A percentile compares a stretch with the other conserved stretches of the same genome.
Conservation (phyloP, 371 early-diverging fungal species). For the Rhizomucor miehei region DNA sequence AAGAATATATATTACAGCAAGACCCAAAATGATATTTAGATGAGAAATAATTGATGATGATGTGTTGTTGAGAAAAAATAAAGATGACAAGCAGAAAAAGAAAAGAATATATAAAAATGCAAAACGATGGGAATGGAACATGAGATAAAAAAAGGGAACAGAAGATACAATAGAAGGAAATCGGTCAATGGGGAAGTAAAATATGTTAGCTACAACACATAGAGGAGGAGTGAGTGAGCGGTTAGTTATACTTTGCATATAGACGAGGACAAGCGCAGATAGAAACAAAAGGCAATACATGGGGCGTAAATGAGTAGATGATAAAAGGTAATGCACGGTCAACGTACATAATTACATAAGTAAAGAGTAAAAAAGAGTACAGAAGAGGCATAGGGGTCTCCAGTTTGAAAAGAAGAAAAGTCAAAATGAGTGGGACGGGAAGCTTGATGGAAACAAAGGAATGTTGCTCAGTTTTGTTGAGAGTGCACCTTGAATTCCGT, state of each 20-base stretch:
- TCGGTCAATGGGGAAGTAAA: too few species aligned
- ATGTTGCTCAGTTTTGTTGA: background rate
- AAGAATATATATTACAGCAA: conserved; percentile 3
- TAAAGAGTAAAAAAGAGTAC: background rate
- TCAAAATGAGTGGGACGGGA: too few species aligned
- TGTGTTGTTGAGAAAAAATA: background rate
- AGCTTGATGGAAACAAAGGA: background rate
- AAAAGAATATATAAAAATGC: background rate
- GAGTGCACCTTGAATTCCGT: conserved; percentile 2
- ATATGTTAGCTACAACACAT: conserved; percentile 1
- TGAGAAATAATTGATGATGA: conserved; percentile 2
- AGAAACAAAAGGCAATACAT: background rate
- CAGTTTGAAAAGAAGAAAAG: too few species aligned
- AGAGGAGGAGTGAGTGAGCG: background rate
- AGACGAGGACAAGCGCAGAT: background rate
- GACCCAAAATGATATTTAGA: conserved; percentile 1
- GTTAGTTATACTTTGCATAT: background rate
- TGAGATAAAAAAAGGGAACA: too few species aligned
- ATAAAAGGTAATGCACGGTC: background rate
- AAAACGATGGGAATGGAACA: background rate
- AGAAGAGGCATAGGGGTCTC: background rate
- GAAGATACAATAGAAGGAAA: too few species aligned
- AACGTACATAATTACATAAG: too few species aligned
- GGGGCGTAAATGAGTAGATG: background rate
- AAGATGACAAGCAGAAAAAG: background rate